Percentiles rank a stretch among this genome's conserved stretches.
Evolutionary conservation across 1,139 yeast genomes (phyloP).

Genomic region (Groenewaldozyma sp.): DNA sequence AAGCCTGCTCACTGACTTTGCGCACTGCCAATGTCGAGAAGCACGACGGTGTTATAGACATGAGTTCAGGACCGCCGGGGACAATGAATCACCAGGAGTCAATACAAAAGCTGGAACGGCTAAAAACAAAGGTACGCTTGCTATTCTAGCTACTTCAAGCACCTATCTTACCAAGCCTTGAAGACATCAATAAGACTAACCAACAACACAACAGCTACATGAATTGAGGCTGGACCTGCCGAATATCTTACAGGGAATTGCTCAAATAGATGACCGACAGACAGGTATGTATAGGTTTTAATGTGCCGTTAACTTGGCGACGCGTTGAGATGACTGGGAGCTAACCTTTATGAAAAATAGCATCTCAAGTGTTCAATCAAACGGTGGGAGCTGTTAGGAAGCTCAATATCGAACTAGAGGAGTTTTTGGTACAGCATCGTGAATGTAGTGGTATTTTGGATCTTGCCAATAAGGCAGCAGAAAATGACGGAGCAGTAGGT

Average conservation of each 20-base stretch:
- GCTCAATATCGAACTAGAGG: not conserved
- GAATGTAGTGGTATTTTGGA: not conserved
- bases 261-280: not conserved
- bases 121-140: not conserved
- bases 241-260: not conserved
- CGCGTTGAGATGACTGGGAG: too few relatives aligned
- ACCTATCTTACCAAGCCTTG: too few relatives aligned
- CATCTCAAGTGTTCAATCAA: not conserved
- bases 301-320: too few relatives aligned
- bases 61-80: too few relatives aligned
- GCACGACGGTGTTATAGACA: too few relatives aligned
- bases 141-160: too few relatives aligned
- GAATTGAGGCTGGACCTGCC: slow-evolving; percentile 1
- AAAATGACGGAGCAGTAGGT: too few relatives aligned
- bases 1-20: too few relatives aligned
- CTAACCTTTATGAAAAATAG: not conserved
- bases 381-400: not conserved
- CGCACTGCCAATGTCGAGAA: too few relatives aligned
- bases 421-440: not conserved
- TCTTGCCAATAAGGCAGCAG: too few relatives aligned
- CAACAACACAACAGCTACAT: not conserved
- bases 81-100: not conserved
- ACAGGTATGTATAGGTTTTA: not conserved
- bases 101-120: not conserved
- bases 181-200: too few relatives aligned